phyloP scores from a whole-genome alignment of 2,329 filamentous ascomycete species.

The Cladobotryum mycophilum region DNA sequence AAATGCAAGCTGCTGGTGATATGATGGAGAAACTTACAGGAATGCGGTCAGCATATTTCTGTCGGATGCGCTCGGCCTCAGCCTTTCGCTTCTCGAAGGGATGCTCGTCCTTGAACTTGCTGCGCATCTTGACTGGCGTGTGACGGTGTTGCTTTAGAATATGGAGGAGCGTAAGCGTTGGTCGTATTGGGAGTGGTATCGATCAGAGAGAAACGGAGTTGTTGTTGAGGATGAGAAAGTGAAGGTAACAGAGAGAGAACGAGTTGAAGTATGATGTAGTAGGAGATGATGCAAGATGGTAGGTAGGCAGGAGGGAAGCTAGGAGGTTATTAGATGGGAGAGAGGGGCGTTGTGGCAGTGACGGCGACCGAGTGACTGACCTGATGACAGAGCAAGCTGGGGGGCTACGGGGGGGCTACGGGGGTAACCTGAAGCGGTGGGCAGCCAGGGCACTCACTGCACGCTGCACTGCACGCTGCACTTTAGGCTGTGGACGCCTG shows the following conservation, averaged over 20 bases:
- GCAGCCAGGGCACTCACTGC: too few relatives aligned
- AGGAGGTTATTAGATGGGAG: not conserved
- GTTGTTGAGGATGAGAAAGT: not conserved
- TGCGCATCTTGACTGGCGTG: constrained; percentile 66
- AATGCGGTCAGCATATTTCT: constrained; percentile 98
- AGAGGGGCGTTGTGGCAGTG: constrained; percentile 11
- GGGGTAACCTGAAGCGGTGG: too few relatives aligned
- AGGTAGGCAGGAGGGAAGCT: too few relatives aligned
- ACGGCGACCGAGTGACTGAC: constrained; percentile 8
- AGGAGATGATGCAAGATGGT: constrained; percentile 1
- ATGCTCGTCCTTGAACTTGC: constrained; percentile 99
- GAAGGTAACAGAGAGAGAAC: not conserved
- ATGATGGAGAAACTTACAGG: constrained; percentile 59
- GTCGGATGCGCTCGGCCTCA: constrained; percentile 96
- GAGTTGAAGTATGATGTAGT: not conserved
- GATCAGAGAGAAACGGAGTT: not conserved
- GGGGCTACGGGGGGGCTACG: not conserved
- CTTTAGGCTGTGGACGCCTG: too few relatives aligned
- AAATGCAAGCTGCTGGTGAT: not conserved
- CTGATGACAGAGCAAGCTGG: constrained; percentile 18
- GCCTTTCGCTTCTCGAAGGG: constrained; percentile 99
- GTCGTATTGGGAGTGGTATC: not conserved
- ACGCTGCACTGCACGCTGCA: too few relatives aligned
- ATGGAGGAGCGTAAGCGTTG: too few relatives aligned
- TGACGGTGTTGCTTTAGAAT: too few relatives aligned